Evolutionary conservation across 768 basidiomycete species (phyloP), one percentile per base, ranked within the genome.

Genomic region (Mycena galericulata): DNA sequence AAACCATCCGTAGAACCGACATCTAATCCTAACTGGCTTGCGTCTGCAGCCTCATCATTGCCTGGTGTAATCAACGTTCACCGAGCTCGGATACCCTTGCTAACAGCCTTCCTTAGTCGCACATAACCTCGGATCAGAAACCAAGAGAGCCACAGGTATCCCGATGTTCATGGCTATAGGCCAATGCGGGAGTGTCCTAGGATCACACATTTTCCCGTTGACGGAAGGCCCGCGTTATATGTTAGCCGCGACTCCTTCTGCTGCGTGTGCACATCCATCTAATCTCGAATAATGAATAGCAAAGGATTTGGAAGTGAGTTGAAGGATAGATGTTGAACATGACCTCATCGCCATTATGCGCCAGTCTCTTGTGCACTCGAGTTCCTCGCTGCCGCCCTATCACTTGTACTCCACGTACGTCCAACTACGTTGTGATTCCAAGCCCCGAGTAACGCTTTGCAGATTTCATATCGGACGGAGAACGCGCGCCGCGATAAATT

Each of bases 141-240:
- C 90, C 0, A 93, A 94, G 78, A 88, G 87, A 62, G 92, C 92
- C 0, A 88, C 91, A 0, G 92, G 92, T 0, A 90, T 92, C 34
- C 91, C 91, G 11, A 85, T 92, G 79, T 92, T 93, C 75, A 92
- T 92, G 89, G 86, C 90, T 14, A 92, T 94, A 40, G 92, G 92
- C 0, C 92, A 94, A 74, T 88, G 91, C 56, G 92, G 92, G 15
- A 91, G 91, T 67, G 79, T 92, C 51, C 82, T 92, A n/a, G 92
- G 91, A n/a, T 86, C 91, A 0, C 91, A 92, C 65, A 79, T 94
- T 15, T 93, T 88, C 77, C 92, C 92, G 0, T 79, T 84, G 18
- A 82, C 84, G 0, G 88, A 92, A 41, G 87, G 88, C 0, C 92
- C 92, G 1, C 79, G 79, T 41, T 94, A 92, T 69, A 86, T 86